These are phyloP conservation scores for Spathaspora hagerdaliae DNA, from an alignment of 805 yeast genomes.

Conservation along the genomic window DNA sequence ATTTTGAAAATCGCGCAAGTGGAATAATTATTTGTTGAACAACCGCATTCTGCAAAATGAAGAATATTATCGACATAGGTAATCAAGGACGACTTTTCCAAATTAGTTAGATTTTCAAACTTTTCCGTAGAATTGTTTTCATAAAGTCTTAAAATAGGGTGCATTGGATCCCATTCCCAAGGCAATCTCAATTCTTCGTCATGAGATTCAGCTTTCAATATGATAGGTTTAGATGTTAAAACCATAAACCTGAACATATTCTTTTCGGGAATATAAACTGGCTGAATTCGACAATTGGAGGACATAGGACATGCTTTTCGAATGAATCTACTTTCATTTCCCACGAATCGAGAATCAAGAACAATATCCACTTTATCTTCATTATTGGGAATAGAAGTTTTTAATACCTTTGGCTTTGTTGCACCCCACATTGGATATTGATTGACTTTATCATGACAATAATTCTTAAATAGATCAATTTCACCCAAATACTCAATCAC, in stretches of 20 bases:
- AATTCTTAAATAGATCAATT: conserved; percentile 59
- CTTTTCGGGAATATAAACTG: conserved; percentile 41
- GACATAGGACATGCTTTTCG: conserved; percentile 61
- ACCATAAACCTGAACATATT: conserved; percentile 48
- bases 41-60: conserved; percentile 62
- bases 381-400: conserved; percentile 12
- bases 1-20: conserved; percentile 59
- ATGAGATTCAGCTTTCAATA: conserved; percentile 23
- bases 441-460: conserved; percentile 61
- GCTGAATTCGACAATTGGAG: conserved; percentile 67
- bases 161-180: conserved; percentile 86
- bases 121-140: conserved; percentile 27
- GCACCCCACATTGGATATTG: conserved; percentile 77
- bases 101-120: conserved; percentile 53
- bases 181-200: conserved; percentile 74
- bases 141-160: conserved; percentile 61
- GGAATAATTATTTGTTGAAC: conserved; percentile 33
- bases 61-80: conserved; percentile 60
- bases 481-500: conserved; percentile 71
- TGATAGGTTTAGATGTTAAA: conserved; percentile 52
- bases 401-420: conserved; percentile 42
- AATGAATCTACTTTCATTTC: conserved; percentile 70
- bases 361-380: conserved; percentile 43
- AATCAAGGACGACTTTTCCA: conserved; percentile 52
- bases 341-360: conserved; percentile 76